Percentiles rank a stretch among this genome's conserved stretches.
These are phyloP conservation scores for Plasmodium chabaudi DNA, from an alignment of 169 alveolate genomes.

Conservation along the genomic window DNA sequence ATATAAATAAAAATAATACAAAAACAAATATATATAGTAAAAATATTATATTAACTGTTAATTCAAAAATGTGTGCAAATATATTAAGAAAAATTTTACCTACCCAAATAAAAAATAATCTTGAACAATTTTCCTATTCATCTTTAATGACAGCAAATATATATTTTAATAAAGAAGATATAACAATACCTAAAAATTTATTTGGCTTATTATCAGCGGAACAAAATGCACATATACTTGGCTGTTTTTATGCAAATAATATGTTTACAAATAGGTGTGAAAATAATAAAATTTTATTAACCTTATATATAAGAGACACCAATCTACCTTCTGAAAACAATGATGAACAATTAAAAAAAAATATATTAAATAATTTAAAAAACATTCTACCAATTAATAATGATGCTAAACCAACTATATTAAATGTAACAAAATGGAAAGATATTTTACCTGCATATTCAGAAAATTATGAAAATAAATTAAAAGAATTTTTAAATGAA, in stretches of 20 bases:
- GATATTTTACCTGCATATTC: slow-evolving; percentile 52
- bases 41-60: slow-evolving; percentile 33
- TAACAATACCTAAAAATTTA: slow-evolving; percentile 27
- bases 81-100: slow-evolving; percentile 41
- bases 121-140: slow-evolving; percentile 15
- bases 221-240: slow-evolving; percentile 24
- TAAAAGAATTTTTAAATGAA: slow-evolving; percentile 21
- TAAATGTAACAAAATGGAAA: slow-evolving; percentile 48
- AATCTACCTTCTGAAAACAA: slow-evolving; percentile 8
- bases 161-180: slow-evolving; percentile 35
- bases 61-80: slow-evolving; percentile 52
- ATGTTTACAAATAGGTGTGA: slow-evolving; percentile 54
- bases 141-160: slow-evolving; percentile 23
- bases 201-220: slow-evolving; percentile 58
- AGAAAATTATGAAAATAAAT: slow-evolving; percentile 27
- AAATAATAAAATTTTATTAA: slow-evolving; percentile 20
- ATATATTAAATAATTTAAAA: slow-evolving; percentile 12
- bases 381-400: slow-evolving; percentile 12
- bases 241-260: slow-evolving; percentile 45
- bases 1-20: not conserved
- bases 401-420: slow-evolving; percentile 44
- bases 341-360: slow-evolving; percentile 19
- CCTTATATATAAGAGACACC: slow-evolving; percentile 45
- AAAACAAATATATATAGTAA: slow-evolving; percentile 18
- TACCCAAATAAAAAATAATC: slow-evolving; percentile 2